Percentiles rank a stretch among this genome's conserved stretches.
Evolutionary conservation across 371 early-diverging fungal species (phyloP).

Genomic region (Mucor circinelloides): DNA sequence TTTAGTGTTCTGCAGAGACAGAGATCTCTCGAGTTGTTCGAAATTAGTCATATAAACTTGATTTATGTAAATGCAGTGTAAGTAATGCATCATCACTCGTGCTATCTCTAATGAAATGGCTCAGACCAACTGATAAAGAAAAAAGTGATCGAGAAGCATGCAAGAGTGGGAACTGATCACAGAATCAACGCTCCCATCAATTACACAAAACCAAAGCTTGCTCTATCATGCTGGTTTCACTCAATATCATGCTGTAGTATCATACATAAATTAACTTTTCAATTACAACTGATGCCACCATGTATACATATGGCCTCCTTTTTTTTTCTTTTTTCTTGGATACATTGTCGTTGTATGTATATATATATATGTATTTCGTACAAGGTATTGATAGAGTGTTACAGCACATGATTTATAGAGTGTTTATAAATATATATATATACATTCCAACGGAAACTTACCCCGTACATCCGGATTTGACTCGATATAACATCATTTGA

Average conservation of each 20-base stretch:
- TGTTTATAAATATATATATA: background rate
- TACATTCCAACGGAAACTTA: background rate
- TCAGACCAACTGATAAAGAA: background rate
- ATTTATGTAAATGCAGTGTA: background rate
- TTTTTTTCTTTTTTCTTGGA: background rate
- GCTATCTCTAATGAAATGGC: background rate
- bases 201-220: background rate
- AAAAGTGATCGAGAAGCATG: background rate
- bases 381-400: background rate
- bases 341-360: background rate
- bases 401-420: background rate
- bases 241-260: background rate
- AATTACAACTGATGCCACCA: background rate
- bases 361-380: background rate
- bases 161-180: slow-evolving; percentile 4
- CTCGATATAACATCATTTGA: background rate
- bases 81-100: background rate
- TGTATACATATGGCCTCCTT: background rate
- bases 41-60: background rate
- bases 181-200: background rate
- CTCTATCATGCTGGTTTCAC: slow-evolving; percentile 5
- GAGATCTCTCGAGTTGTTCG: background rate
- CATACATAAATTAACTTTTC: slow-evolving; percentile 3
- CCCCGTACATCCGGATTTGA: background rate
- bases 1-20: background rate